phyloP scores from a whole-genome alignment of 2,329 filamentous ascomycete species.

The Alternaria hordeiaustralica region DNA sequence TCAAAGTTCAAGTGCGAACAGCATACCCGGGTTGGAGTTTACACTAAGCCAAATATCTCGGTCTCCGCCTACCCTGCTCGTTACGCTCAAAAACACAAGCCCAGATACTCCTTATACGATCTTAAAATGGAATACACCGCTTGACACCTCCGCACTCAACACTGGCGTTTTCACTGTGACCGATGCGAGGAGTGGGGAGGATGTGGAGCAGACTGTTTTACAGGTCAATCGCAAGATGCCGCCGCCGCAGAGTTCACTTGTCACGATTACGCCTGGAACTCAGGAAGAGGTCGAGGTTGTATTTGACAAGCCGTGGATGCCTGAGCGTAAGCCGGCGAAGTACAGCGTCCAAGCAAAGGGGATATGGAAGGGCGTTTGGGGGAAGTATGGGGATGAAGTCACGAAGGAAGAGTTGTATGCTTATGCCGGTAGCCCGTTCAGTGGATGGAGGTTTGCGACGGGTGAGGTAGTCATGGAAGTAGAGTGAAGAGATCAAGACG shows the following conservation, averaged over 20 bases:
- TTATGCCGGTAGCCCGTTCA: constrained; percentile 34
- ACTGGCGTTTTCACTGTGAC: constrained; percentile 48
- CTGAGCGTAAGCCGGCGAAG: constrained; percentile 41
- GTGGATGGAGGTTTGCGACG: constrained; percentile 30
- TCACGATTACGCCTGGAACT: constrained; percentile 45
- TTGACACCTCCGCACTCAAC: constrained; percentile 48
- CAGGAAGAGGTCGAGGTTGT: constrained; percentile 44
- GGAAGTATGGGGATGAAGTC: constrained; percentile 30
- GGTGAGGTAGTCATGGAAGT: constrained; percentile 33
- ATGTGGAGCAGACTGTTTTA: constrained; percentile 38
- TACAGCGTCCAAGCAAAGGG: constrained; percentile 48
- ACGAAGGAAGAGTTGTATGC: constrained; percentile 34
- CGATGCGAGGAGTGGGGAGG: constrained; percentile 33
- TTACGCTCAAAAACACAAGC: constrained; percentile 48
- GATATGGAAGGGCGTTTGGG: constrained; percentile 46
- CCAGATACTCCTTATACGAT: constrained; percentile 44
- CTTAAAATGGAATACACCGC: constrained; percentile 50
- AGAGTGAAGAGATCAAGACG: neutral
- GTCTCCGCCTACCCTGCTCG: constrained; percentile 40
- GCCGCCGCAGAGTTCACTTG: constrained; percentile 43
- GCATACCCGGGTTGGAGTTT: constrained; percentile 38
- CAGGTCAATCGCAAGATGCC: constrained; percentile 49
- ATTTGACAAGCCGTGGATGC: constrained; percentile 49
- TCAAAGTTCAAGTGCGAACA: constrained; percentile 2
- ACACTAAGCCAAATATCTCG: constrained; percentile 38